Evolutionary conservation across 352 stramenopile genomes (phyloP), one percentile per base, ranked within the genome.

Genomic region (Pythium brassicae): DNA sequence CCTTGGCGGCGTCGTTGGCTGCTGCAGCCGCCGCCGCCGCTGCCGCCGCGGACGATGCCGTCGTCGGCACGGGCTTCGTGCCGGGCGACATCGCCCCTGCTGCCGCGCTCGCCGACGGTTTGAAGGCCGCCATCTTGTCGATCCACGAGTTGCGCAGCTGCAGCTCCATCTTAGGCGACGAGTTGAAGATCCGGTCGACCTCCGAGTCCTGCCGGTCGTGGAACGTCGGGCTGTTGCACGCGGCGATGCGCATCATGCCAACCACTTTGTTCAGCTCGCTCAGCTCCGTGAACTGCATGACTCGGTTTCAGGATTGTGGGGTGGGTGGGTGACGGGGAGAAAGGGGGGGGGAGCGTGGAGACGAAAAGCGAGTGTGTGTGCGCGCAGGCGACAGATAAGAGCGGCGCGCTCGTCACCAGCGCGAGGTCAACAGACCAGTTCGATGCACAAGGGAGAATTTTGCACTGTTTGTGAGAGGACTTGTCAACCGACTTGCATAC

Each of bases 261-360:
- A 95, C 85, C 46, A 92, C 68, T 58, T 87, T 75, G 67, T 88
- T 90, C 5, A 95, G 68, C 66, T 95, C 86, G 55, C 86, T 95
- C 45, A 93, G 69, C 72, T 95, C 86, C 22, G 86, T 92, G 56
- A 95, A 91, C 83, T 95, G 86, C 86, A 95, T 95, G n/a, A n/a
- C n/a, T n/a, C n/a, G n/a, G n/a, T n/a, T n/a, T n/a, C n/a, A n/a
- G 29, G 26, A 9, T 40, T 10, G 6, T 5, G 37, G 7, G 9
- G 37, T 8, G 10, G 14, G 14, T 20, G 8, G 40, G 20, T 23
- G 25, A 12, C 10, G 6, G 8, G 14, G 40, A 46, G 23, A 46
- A 14, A 19, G 37, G 8, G 4, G 37, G 37, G 20, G 37, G 15
- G 37, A 43, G n/a, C n/a, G n/a, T n/a, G n/a, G n/a, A n/a, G n/a